Conservation (phyloP, 1,139 yeast genomes). For the Saccharomyces pastorianus region DNA sequence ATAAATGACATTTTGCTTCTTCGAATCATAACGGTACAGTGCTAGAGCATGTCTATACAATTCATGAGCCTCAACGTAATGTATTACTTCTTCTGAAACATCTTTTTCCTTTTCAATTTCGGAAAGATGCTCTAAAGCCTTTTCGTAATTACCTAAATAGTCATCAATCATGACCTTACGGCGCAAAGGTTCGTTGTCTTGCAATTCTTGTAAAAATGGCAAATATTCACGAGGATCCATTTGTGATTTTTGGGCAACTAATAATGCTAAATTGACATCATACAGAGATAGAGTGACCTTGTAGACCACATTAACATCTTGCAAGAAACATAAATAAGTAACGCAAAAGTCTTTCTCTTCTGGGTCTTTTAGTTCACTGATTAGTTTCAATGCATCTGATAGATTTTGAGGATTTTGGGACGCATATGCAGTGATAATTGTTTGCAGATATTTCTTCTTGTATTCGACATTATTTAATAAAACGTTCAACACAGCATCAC, state of each 20-base stretch:
- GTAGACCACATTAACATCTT: constrained; percentile 79
- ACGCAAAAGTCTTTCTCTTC: constrained; percentile 54
- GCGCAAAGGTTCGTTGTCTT: constrained; percentile 57
- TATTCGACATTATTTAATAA: constrained; percentile 44
- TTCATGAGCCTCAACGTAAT: constrained; percentile 65
- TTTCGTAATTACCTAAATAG: constrained; percentile 54
- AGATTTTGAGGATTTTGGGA: constrained; percentile 85
- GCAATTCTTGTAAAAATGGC: constrained; percentile 79
- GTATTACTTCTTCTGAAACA: constrained; percentile 52
- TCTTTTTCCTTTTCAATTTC: constrained; percentile 38
- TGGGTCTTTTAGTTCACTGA: constrained; percentile 42
- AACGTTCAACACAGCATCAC: constrained; percentile 59
- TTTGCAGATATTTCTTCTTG: constrained; percentile 56
- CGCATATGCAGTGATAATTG: constrained; percentile 84
- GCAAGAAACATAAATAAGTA: constrained; percentile 80
- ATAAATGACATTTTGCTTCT: constrained; percentile 49
- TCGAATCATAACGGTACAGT: constrained; percentile 51
- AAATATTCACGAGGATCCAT: constrained; percentile 96
- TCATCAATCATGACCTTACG: constrained; percentile 75
- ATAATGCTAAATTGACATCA: constrained; percentile 69
- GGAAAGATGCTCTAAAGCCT: constrained; percentile 61
- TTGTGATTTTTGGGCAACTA: constrained; percentile 91
- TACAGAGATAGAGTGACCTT: constrained; percentile 75
- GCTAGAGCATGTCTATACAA: constrained; percentile 63
- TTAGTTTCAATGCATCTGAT: constrained; percentile 59